Evolutionary conservation across 2,329 filamentous ascomycete genomes (phyloP).

Genomic region (Talaromyces piceae): DNA sequence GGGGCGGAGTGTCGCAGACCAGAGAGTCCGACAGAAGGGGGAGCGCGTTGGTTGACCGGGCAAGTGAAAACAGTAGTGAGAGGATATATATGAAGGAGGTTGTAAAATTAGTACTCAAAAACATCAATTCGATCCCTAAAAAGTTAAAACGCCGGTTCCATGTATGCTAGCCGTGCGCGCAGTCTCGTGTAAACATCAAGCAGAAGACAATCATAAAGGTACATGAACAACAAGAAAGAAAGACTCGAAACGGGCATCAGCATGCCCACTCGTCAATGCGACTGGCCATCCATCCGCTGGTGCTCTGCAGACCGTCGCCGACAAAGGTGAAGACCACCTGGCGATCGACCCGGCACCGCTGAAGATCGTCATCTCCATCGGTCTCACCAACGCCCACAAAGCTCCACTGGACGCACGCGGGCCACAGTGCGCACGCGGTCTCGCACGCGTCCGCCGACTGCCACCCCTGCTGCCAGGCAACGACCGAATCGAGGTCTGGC

Average conservation of each 20-base stretch:
- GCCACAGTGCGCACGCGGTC: slow-evolving; percentile 19
- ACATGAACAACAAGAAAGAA: no score
- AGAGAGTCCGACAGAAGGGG: no score
- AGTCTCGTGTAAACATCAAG: no score
- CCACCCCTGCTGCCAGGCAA: slow-evolving; percentile 18
- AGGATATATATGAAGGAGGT: no score
- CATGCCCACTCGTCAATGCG: slow-evolving; percentile 7
- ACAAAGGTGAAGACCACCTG: background rate
- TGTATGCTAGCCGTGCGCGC: no score
- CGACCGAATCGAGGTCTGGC: slow-evolving; percentile 11
- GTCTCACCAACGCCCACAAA: slow-evolving; percentile 20
- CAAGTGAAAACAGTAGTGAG: no score
- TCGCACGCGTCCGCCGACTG: slow-evolving; percentile 19
- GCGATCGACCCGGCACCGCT: background rate
- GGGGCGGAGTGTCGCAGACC: no score
- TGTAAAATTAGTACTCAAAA: no score
- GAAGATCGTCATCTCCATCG: slow-evolving; percentile 4
- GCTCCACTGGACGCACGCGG: slow-evolving; percentile 21
- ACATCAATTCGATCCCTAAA: no score
- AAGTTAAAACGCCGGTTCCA: no score
- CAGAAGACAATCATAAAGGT: background rate
- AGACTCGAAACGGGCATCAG: background rate
- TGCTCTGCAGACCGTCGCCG: slow-evolving; percentile 14
- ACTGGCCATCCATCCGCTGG: slow-evolving; percentile 18
- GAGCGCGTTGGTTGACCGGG: no score